These are phyloP conservation scores for Sanghuangporus sanghuang DNA, from an alignment of 1,284 basidiomycete genomes.

Conservation along the genomic window DNA sequence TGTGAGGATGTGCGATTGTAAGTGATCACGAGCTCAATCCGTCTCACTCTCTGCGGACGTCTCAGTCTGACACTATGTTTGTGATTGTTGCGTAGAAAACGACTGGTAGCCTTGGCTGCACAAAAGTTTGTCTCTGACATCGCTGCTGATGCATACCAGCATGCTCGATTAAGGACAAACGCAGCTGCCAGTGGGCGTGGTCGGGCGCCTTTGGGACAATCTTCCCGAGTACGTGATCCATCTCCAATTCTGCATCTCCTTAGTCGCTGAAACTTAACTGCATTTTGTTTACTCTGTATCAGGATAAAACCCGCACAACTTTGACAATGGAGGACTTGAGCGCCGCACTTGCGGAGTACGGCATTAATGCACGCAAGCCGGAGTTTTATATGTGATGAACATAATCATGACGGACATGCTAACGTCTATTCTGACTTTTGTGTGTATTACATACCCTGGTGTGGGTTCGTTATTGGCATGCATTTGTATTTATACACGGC, in stretches of 20 bases:
- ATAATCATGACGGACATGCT: background rate
- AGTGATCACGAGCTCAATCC: conserved; percentile 27
- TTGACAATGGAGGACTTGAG: conserved; percentile 97
- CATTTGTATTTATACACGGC: background rate
- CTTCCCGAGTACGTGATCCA: conserved; percentile 38
- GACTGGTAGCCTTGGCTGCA: conserved; percentile 90
- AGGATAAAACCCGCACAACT: conserved; percentile 95
- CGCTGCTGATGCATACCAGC: conserved; percentile 95
- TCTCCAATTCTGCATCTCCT: background rate
- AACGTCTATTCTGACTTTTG: background rate
- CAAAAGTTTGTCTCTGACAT: conserved; percentile 99
- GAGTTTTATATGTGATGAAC: conserved; percentile 72
- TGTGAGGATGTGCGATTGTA: conserved; percentile 90
- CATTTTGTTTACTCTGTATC: background rate
- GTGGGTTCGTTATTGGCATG: background rate
- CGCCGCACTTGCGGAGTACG: conserved; percentile 90
- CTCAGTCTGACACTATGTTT: conserved; percentile 4
- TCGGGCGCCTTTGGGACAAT: conserved; percentile 50
- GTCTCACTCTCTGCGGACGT: background rate
- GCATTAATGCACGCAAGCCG: conserved; percentile 90
- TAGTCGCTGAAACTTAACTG: background rate
- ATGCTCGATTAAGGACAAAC: conserved; percentile 90
- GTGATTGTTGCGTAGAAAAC: conserved; percentile 59
- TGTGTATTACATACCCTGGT: background rate
- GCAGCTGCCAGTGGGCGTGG: conserved; percentile 60